Conservation (phyloP, 169 alveolate genomes). For the Plasmodium cynomolgi region DNA sequence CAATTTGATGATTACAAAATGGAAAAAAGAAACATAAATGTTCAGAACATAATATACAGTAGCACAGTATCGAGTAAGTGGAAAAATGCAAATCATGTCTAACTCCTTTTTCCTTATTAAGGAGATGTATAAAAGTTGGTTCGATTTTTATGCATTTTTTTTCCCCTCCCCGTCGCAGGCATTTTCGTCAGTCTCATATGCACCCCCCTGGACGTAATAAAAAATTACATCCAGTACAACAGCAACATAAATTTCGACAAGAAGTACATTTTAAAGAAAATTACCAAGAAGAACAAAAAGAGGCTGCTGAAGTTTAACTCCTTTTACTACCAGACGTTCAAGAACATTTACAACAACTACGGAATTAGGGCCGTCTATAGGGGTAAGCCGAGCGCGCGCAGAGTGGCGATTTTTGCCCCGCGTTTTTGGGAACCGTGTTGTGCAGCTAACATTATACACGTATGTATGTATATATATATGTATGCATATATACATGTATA, state of each 20-base stretch:
- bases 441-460: background rate
- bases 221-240: conserved; percentile 75
- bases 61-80: conserved; percentile 74
- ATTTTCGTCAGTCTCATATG: conserved; percentile 70
- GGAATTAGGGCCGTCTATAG: conserved; percentile 69
- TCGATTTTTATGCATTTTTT: background rate
- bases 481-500: background rate
- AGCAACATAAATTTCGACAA: conserved; percentile 62
- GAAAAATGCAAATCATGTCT: background rate
- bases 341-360: conserved; percentile 53
- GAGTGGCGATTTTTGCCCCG: background rate
- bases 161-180: conserved; percentile 12
- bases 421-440: background rate
- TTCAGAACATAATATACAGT: conserved; percentile 73
- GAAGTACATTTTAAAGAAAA: conserved; percentile 64
- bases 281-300: conserved; percentile 56
- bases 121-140: background rate
- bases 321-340: conserved; percentile 61
- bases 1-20: conserved; percentile 8
- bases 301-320: conserved; percentile 47
- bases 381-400: conserved; percentile 11
- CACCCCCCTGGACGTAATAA: conserved; percentile 80
- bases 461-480: background rate
- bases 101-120: background rate
- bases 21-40: conserved; percentile 59